phyloP scores from a whole-genome alignment of 2,329 filamentous ascomycete species.

The Alternaria brassicicola region DNA sequence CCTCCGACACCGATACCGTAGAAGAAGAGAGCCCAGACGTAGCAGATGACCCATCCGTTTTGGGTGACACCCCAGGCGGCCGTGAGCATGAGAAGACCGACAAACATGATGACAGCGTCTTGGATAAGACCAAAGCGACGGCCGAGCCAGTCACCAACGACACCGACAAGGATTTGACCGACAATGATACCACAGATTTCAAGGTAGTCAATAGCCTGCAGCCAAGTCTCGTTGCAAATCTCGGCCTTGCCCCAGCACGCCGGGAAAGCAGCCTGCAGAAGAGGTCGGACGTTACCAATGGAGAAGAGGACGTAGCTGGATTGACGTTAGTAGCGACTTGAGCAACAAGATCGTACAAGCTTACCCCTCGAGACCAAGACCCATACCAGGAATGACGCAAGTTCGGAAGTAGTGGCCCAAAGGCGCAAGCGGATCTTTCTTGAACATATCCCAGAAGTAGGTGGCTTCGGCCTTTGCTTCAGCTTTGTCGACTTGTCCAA shows the following conservation, averaged over 20 bases:
- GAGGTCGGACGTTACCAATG: constrained; percentile 86
- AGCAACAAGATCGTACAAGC: neutral
- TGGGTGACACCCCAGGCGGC: constrained; percentile 86
- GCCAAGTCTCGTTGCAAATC: constrained; percentile 79
- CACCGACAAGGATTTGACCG: constrained; percentile 82
- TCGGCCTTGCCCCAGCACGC: constrained; percentile 72
- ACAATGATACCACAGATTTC: constrained; percentile 95
- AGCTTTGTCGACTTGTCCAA: constrained; percentile 71
- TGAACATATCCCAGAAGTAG: constrained; percentile 77
- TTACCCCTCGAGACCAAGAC: constrained; percentile 81
- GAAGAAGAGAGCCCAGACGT: constrained; percentile 93
- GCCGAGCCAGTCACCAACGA: constrained; percentile 81
- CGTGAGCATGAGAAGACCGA: constrained; percentile 89
- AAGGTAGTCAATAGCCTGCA: constrained; percentile 84
- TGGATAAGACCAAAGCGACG: constrained; percentile 96
- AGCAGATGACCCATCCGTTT: constrained; percentile 97
- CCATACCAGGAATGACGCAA: constrained; percentile 89
- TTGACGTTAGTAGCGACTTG: constrained; percentile 2
- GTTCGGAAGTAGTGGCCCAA: constrained; percentile 87
- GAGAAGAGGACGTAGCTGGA: constrained; percentile 90
- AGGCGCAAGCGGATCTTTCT: constrained; percentile 82
- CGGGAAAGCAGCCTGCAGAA: constrained; percentile 78
- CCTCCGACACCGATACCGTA: constrained; percentile 78
- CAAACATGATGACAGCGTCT: constrained; percentile 91
- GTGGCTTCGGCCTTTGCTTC: constrained; percentile 72